Percentiles rank a stretch among this genome's conserved stretches.
These are phyloP conservation scores for Chaetomiaceae sp. DNA, from an alignment of 2,329 filamentous ascomycete species.

Conservation along the genomic window DNA sequence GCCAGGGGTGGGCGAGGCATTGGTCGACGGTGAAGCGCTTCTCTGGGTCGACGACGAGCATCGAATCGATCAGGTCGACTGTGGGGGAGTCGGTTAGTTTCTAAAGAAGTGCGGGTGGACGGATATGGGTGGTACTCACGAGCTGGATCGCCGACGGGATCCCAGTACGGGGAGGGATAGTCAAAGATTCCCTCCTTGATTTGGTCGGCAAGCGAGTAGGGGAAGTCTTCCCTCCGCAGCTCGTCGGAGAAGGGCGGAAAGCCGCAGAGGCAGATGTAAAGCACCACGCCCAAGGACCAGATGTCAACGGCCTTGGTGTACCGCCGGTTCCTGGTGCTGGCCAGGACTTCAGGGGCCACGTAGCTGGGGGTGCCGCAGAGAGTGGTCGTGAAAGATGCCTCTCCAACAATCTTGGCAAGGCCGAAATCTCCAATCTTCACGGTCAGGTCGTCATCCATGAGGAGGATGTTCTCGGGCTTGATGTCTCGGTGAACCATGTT, in stretches of 20 bases:
- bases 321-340: constrained; percentile 72
- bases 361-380: constrained; percentile 96
- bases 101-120: neutral
- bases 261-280: constrained; percentile 95
- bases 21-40: constrained; percentile 84
- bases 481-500: constrained; percentile 98
- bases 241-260: constrained; percentile 98
- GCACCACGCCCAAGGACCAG: constrained; percentile 94
- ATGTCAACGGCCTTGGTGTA: constrained; percentile 95
- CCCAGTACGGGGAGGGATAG: constrained; percentile 96
- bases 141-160: constrained; percentile 78
- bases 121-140: constrained; percentile 38
- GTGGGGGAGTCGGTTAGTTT: constrained; percentile 17
- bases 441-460: constrained; percentile 77
- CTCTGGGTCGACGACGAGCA: constrained; percentile 85
- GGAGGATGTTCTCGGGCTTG: constrained; percentile 92
- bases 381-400: constrained; percentile 96
- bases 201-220: constrained; percentile 81
- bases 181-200: constrained; percentile 86
- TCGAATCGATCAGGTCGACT: constrained; percentile 88
- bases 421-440: constrained; percentile 97
- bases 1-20: constrained; percentile 88
- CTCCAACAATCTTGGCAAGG: constrained; percentile 95
- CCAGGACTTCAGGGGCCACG: constrained; percentile 91
- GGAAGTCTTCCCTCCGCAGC: constrained; percentile 73